Conservation (phyloP, 2,329 filamentous ascomycete genomes). For the Colletotrichum karsti region DNA sequence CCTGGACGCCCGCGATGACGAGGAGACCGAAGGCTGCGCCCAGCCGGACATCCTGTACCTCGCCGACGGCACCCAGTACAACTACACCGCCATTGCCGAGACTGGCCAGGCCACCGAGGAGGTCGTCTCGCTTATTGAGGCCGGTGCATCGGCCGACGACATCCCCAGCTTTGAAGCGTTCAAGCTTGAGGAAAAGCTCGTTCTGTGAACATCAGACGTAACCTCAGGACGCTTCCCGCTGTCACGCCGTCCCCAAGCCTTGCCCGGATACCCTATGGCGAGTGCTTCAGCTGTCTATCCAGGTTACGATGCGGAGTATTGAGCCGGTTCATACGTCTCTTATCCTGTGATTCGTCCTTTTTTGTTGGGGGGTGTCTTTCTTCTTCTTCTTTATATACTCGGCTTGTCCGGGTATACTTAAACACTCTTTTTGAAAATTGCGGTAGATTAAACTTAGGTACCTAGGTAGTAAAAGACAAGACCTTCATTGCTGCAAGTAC, state of each 20-base stretch:
- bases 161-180: not conserved
- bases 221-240: not conserved
- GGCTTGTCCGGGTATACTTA: not conserved
- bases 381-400: not conserved
- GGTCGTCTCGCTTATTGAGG: not conserved
- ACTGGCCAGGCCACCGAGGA: constrained; percentile 8
- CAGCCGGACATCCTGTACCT: constrained; percentile 20
- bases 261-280: not conserved
- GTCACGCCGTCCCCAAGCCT: not conserved
- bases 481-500: not conserved
- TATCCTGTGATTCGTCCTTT: not conserved
- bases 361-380: not conserved
- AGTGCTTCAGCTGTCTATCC: not conserved
- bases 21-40: constrained; percentile 1
- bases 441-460: not conserved
- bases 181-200: constrained; percentile 12
- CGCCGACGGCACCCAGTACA: constrained; percentile 22
- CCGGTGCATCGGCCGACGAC: constrained; percentile 7
- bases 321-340: not conserved
- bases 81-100: constrained; percentile 19
- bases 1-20: constrained; percentile 5
- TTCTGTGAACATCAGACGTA: constrained; percentile 6
- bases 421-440: not conserved
- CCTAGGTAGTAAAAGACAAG: not conserved
- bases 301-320: not conserved